phyloP scores from a whole-genome alignment of 371 early-diverging fungal species.

The Sporodiniella umbellata region DNA sequence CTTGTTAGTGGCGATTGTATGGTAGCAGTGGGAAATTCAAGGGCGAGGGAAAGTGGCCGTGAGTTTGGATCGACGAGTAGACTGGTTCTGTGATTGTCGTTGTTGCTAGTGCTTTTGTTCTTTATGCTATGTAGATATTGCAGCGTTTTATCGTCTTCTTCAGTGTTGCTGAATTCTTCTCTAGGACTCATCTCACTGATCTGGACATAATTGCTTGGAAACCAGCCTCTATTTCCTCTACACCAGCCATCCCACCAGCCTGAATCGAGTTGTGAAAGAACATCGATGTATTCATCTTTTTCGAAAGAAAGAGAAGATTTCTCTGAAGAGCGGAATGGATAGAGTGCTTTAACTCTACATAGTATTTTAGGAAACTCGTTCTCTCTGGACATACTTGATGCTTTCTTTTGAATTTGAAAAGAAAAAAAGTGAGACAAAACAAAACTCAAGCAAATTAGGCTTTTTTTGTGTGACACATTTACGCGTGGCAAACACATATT shows the following conservation, averaged over 20 bases:
- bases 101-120: not conserved
- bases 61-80: not conserved
- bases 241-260: slow-evolving; percentile 94
- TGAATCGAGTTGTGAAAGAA: slow-evolving; percentile 75
- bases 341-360: slow-evolving; percentile 58
- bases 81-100: not conserved
- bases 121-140: slow-evolving; percentile 3
- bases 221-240: slow-evolving; percentile 79
- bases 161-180: slow-evolving; percentile 2
- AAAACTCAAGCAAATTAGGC: not conserved
- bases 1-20: not conserved
- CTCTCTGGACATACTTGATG: slow-evolving; percentile 16
- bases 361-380: slow-evolving; percentile 26
- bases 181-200: slow-evolving; percentile 29
- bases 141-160: slow-evolving; percentile 13
- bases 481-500: slow-evolving; percentile 6
- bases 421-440: slow-evolving; percentile 3
- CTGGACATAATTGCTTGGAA: slow-evolving; percentile 86
- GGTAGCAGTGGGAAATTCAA: not conserved
- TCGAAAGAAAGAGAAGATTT: slow-evolving; percentile 74
- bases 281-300: slow-evolving; percentile 82
- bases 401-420: slow-evolving; percentile 6
- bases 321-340: slow-evolving; percentile 75
- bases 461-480: not conserved
- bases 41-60: slow-evolving; percentile 3